Conservation (phyloP, 2,329 filamentous ascomycete species). For the Xylaria polymorpha region DNA sequence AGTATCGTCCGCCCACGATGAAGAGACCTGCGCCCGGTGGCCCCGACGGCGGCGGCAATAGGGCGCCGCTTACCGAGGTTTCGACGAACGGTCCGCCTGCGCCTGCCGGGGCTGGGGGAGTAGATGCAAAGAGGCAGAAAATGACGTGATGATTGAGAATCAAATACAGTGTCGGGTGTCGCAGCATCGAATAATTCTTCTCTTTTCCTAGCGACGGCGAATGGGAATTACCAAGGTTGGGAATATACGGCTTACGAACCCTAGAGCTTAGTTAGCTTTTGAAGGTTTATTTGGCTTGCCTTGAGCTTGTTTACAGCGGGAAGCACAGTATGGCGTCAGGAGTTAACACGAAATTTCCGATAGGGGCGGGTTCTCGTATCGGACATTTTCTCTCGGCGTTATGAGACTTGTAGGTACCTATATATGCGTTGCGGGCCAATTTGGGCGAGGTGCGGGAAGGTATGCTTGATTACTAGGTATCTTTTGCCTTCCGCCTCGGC, state of each 20-base stretch:
- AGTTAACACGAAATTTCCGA: constrained; percentile 16
- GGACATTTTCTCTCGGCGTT: background rate
- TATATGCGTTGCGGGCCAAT: background rate
- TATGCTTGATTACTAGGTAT: background rate
- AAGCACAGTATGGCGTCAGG: constrained; percentile 31
- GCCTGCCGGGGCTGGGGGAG: constrained; percentile 46
- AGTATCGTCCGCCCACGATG: constrained; percentile 70
- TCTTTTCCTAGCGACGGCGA: background rate
- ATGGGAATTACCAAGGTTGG: constrained; percentile 15
- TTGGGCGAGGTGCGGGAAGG: too few species aligned
- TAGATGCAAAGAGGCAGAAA: constrained; percentile 66
- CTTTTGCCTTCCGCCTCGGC: background rate
- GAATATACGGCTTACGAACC: constrained; percentile 8
- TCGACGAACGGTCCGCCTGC: constrained; percentile 56
- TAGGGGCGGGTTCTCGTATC: background rate
- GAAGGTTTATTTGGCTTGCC: constrained; percentile 9
- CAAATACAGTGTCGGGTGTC: background rate
- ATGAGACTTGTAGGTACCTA: background rate
- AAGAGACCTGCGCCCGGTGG: constrained; percentile 59
- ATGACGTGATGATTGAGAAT: constrained; percentile 41
- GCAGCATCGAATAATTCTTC: background rate
- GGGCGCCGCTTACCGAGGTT: constrained; percentile 64
- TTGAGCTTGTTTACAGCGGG: constrained; percentile 18
- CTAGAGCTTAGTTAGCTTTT: background rate
- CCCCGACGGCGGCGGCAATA: constrained; percentile 42